Percentiles rank a stretch among this genome's conserved stretches.
phyloP scores from a whole-genome alignment of 176 grass and related monocot species.

The Thalia dealbata region DNA sequence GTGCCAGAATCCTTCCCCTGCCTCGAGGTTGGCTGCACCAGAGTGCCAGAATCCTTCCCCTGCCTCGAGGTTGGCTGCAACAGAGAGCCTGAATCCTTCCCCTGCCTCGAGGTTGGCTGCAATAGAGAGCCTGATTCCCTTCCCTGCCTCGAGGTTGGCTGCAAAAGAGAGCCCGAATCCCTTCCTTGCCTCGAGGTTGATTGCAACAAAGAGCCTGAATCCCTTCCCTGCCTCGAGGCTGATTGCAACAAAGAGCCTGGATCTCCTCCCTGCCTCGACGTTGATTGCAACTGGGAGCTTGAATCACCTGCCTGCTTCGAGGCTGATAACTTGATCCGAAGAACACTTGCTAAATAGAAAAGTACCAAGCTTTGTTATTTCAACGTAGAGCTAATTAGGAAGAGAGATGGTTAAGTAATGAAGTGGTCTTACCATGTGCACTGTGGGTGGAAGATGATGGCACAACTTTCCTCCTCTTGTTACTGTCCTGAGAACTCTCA shows the following conservation, averaged over 20 bases:
- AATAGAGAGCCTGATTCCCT: neutral
- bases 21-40: neutral
- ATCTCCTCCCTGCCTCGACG: neutral
- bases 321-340: constrained; percentile 15
- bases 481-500: constrained; percentile 20
- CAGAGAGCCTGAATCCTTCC: neutral
- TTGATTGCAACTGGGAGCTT: too few relatives aligned
- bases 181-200: neutral
- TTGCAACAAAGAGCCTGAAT: neutral
- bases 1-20: too few relatives aligned
- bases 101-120: too few relatives aligned
- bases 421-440: neutral
- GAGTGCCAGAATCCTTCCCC: too few relatives aligned
- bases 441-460: neutral
- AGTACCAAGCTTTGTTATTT: too few relatives aligned
- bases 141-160: neutral
- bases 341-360: neutral
- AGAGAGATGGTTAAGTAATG: neutral
- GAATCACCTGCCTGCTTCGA: neutral
- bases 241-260: neutral
- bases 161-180: neutral
- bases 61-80: neutral
- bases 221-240: neutral
- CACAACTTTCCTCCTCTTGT: constrained; percentile 9
- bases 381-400: neutral